Base-by-base conservation (phyloP, 2,329 filamentous ascomycete genomes). In the Knoxdaviesia capensis region DNA sequence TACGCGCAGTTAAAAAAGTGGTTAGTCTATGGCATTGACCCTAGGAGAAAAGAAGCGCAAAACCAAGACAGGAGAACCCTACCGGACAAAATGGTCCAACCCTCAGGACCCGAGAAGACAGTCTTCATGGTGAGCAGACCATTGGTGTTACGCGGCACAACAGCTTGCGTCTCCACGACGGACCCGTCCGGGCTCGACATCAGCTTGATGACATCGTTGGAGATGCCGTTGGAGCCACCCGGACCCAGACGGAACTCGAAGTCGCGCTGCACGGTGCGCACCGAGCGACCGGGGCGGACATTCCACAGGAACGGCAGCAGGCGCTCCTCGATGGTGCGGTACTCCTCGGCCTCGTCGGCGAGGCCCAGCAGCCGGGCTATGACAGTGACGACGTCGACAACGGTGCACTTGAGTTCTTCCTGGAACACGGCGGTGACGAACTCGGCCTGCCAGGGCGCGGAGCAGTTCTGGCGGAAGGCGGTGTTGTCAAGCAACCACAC, bases 401-500 rank as follows among this genome's bases (percentile, higher is more conserved):
- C 59, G 46, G 75, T 69, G 46, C 71, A 69, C 36, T 80, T 77
- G 5, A 77, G 73, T 50, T 82, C 65, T 52, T 76, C 75, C 48
- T 80, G 73, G 51, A 94, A 93, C 44, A 85, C 82, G 38, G 81
- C 83, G 2, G 80, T 74, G 0, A 93, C 76, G 47, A 87, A 86
- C 54, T 94, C 84, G 30, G 80, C 80, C 52, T 82, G 68, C 85
- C 86, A 94, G 41, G 54, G 56, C 42, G 59, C 61, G 2, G 59
- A 57, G 44, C 56, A 51, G 11, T 60, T 52, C 38, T 63, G 59
- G 46, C 74, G 72, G 55, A 80, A 88, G 5, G 86, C 87, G 3
- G 82, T 88, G 53, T 90, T 94, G 62, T 96, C 86, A 39, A 94
- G 65, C 6, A 94, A 64, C 88, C 88, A 94, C 36, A 94, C 76